A percentile compares a stretch with the other conserved stretches of the same genome.
These are phyloP conservation scores for Echium plantagineum DNA, from an alignment of 257 asterid genomes.

Conservation along the genomic window DNA sequence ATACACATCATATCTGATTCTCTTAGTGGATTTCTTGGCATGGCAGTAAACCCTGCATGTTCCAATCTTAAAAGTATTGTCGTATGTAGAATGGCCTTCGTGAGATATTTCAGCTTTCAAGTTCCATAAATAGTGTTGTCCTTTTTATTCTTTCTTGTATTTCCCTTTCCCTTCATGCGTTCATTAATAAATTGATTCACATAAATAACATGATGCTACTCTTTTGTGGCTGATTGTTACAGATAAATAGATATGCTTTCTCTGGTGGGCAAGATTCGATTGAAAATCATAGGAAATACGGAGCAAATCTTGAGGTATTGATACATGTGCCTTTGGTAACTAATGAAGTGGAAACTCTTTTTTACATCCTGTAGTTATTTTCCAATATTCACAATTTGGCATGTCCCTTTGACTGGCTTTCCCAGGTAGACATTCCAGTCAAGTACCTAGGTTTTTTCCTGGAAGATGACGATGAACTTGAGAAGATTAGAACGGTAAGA, in stretches of 20 bases:
- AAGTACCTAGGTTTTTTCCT: constrained; percentile 89
- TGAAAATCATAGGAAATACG: constrained; percentile 75
- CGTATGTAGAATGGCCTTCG: no score
- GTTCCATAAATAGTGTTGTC: no score
- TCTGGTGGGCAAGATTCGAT: constrained; percentile 93
- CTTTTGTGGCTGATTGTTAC: constrained; percentile 10
- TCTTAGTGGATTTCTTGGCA: no score
- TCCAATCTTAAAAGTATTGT: no score
- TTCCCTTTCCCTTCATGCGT: background rate
- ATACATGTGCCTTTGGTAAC: background rate
- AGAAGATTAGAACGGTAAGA: constrained; percentile 45
- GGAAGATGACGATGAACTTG: constrained; percentile 84
- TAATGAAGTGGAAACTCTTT: background rate
- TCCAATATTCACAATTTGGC: background rate
- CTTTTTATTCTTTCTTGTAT: no score
- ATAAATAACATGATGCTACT: background rate
- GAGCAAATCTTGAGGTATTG: constrained; percentile 91
- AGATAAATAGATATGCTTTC: constrained; percentile 82
- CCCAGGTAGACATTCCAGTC: constrained; percentile 79
- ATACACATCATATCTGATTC: no score
- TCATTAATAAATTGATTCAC: background rate
- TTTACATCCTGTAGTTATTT: background rate
- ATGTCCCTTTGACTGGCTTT: constrained; percentile 1
- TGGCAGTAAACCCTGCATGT: no score
- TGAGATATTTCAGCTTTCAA: no score